A percentile compares a stretch with the other conserved stretches of the same genome.
phyloP scores from a whole-genome alignment of 108 stramenopile species.

The Seminavis robusta region DNA sequence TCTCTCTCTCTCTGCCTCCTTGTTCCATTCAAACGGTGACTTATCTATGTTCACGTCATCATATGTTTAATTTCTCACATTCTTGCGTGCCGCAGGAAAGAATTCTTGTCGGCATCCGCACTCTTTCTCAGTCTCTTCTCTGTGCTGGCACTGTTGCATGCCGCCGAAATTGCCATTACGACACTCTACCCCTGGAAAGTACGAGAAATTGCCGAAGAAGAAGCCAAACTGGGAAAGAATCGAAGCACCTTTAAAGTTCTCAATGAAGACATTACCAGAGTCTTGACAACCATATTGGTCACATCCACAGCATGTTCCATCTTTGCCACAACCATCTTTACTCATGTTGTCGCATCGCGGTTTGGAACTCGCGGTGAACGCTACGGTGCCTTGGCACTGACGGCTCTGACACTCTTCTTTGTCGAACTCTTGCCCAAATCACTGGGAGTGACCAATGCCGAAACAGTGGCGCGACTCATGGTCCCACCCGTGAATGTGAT shows the following conservation, averaged over 20 bases:
- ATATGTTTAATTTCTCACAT: not conserved
- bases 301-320: slow-evolving; percentile 87
- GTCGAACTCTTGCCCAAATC: slow-evolving; percentile 95
- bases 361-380: slow-evolving; percentile 83
- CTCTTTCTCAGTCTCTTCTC: slow-evolving; percentile 59
- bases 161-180: slow-evolving; percentile 95
- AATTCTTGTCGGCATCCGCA: slow-evolving; percentile 23
- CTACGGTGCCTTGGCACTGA: slow-evolving; percentile 85
- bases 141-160: slow-evolving; percentile 75
- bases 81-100: slow-evolving; percentile 17
- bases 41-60: not conserved
- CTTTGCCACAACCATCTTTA: slow-evolving; percentile 83
- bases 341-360: slow-evolving; percentile 73
- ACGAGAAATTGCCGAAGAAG: slow-evolving; percentile 94
- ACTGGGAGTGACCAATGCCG: slow-evolving; percentile 93
- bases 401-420: slow-evolving; percentile 90
- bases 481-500: slow-evolving; percentile 86
- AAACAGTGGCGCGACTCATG: slow-evolving; percentile 88
- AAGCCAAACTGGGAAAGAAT: slow-evolving; percentile 64
- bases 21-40: not conserved
- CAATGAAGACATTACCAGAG: slow-evolving; percentile 92
- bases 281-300: slow-evolving; percentile 92
- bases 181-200: slow-evolving; percentile 97
- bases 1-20: not conserved
- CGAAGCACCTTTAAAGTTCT: slow-evolving; percentile 83